Base-by-base conservation (phyloP, 2,329 filamentous ascomycete species). In the Colletotrichum cuscutae region DNA sequence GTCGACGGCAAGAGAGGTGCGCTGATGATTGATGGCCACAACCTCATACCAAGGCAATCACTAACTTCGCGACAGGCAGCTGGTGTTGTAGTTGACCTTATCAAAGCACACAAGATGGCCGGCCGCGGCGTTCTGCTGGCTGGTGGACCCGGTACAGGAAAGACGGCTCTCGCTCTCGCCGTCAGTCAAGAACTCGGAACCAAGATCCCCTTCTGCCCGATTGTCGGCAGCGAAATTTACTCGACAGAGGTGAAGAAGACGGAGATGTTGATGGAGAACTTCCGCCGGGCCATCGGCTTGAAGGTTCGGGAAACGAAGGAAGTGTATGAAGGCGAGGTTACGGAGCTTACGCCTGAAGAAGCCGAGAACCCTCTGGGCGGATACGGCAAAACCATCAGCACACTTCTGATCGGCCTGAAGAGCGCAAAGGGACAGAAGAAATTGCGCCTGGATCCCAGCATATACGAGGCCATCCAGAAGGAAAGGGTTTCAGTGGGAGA, bases 161-260 rank as follows among this genome's bases (percentile, higher is more conserved):
- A 99, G 88, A 99, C 97, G 32, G 97, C 97, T 32, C 91, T 99
- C 76, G 97, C 97, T 61, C 90, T 98, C 74, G 97, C 97, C 61
- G 94, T 99, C 77, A 97, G 95, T 83, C 97, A 98, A 85, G 97
- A 99, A 83, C 89, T 99, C 76, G 97, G 97, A 77, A 98, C 95
- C 62, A 98, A 98, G 87, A 97, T 99, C 70, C 97, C 97, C 7
- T 99, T 99, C 82, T 98, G 97, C 83, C 95, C 96, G 52, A 98
- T 99, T 81, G 97, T 98, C 65, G 97, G 95, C 78, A 98, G 95
- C 87, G 97, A 99, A 84, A 93, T 99, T 79, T 99, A 98, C 86
- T 98, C 95, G 77, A 93, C 96, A 58, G 97, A 99, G 84, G 95
- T 99, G 76, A 99, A 99, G 91, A 99, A 99, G 91, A 99, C 97